Percentiles rank a stretch among this genome's conserved stretches.
These are phyloP conservation scores for Myrica gale DNA, from an alignment of 306 rosid genomes.

Conservation along the genomic window DNA sequence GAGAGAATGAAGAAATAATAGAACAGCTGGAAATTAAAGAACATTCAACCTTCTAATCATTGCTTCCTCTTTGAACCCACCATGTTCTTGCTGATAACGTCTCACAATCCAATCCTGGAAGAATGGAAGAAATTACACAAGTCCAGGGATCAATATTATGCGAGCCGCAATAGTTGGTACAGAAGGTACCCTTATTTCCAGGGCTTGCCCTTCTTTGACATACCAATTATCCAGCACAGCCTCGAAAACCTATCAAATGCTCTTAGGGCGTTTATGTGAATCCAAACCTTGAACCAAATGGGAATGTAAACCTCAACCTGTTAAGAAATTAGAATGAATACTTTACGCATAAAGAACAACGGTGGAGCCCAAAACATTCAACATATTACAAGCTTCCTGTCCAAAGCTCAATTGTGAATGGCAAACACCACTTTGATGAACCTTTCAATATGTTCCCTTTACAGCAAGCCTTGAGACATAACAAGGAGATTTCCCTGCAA, in stretches of 20 bases:
- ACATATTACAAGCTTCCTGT: slow-evolving; percentile 8
- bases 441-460: too few relatives aligned
- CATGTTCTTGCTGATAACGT: not conserved
- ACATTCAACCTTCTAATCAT: slow-evolving; percentile 12
- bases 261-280: slow-evolving; percentile 13
- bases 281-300: slow-evolving; percentile 1
- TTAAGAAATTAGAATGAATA: not conserved
- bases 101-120: not conserved
- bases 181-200: not conserved
- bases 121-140: not conserved
- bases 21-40: slow-evolving; percentile 16
- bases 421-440: not conserved
- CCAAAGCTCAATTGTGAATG: not conserved
- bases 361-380: not conserved
- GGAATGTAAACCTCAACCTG: not conserved
- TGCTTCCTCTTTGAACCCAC: not conserved
- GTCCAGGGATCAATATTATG: slow-evolving; percentile 26
- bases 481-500: too few relatives aligned
- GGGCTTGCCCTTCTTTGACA: too few relatives aligned
- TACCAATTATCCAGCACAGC: not conserved
- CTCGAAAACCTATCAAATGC: slow-evolving; percentile 15
- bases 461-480: too few relatives aligned
- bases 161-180: slow-evolving; percentile 32
- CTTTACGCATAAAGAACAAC: not conserved
- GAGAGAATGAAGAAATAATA: slow-evolving; percentile 37